Evolutionary conservation across 225 moss, liverwort and hornwort genomes (phyloP).

Genomic region (Straminergon stramineum): DNA sequence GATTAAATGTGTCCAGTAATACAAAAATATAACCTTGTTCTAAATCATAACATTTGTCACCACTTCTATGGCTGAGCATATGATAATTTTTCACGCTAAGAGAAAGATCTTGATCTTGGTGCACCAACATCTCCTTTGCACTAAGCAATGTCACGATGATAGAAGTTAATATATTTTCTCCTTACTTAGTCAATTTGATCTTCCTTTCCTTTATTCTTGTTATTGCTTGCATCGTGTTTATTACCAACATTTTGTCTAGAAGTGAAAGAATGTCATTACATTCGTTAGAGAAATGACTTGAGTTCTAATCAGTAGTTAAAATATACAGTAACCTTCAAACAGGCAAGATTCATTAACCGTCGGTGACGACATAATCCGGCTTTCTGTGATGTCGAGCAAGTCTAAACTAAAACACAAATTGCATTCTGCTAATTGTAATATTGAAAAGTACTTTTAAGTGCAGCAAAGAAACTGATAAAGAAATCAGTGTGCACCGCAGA

Average conservation of each 20-base stretch:
- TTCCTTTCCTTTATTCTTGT: background rate
- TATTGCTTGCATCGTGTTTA: background rate
- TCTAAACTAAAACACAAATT: background rate
- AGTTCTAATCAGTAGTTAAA: background rate
- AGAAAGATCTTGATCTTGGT: background rate
- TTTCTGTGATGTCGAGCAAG: background rate
- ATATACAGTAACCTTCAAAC: background rate
- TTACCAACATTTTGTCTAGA: background rate
- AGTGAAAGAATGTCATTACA: background rate
- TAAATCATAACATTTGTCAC: background rate
- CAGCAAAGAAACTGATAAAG: background rate
- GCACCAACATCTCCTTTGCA: too few species aligned
- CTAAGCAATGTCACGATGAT: background rate
- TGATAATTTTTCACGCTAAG: background rate
- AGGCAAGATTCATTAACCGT: background rate
- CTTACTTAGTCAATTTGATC: background rate
- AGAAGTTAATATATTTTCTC: background rate
- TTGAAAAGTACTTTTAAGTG: background rate
- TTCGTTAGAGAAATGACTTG: background rate
- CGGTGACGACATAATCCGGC: too few species aligned
- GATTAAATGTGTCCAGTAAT: background rate
- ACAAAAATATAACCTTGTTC: background rate
- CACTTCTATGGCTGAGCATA: background rate
- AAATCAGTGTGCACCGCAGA: background rate
- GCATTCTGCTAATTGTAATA: background rate